Evolutionary conservation across 2,329 filamentous ascomycete genomes (phyloP), one percentile per base, ranked within the genome.

Genomic region (Coniochaeta sp.): DNA sequence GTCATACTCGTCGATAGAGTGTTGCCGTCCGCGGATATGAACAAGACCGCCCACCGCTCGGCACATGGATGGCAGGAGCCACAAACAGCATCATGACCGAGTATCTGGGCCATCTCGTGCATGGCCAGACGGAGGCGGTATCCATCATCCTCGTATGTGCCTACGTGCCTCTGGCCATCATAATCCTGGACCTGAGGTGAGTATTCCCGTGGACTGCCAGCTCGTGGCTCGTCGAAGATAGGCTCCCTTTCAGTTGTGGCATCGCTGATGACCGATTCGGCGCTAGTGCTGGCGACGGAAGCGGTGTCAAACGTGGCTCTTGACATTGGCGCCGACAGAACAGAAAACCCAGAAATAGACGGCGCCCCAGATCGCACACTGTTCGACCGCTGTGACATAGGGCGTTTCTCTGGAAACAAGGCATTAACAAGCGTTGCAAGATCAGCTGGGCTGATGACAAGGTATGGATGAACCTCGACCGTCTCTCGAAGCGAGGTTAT

Each of bases 21-120:
- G 61, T 82, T 83, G 28, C 89, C 88, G 65, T 91, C 83, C 1
- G 82, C 70, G 0, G 87, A 87, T 52, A 95, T 81, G 61, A 91
- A 92, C 8, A 95, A 72, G 6, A 94, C 85, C 4, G 87, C 81
- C 90, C 90, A 95, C 52, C 85, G 78, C 67, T 95, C 90, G 1
- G 86, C 85, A 55, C 88, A 92, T 8, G 89, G 89, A 60, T 94
- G 87, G 51, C 83, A 86, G 13, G 81, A 75, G 20, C 86, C 87
- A 48, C 83, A 81, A 16, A 85, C 74, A 13, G 74, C 78, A 13
- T 90, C 84, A 6, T 72, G 61, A 4, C 86, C 86, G 8, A 90
- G 70, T 6, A 76, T 76, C 46, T 86, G 81, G 6, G 73, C 77
- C 83, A 91, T 83, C 60, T 90, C 86, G 51, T 87, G 83, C 50